Evolutionary conservation across 2,329 filamentous ascomycete genomes (phyloP).

Genomic region (Aquanectria penicillioides): DNA sequence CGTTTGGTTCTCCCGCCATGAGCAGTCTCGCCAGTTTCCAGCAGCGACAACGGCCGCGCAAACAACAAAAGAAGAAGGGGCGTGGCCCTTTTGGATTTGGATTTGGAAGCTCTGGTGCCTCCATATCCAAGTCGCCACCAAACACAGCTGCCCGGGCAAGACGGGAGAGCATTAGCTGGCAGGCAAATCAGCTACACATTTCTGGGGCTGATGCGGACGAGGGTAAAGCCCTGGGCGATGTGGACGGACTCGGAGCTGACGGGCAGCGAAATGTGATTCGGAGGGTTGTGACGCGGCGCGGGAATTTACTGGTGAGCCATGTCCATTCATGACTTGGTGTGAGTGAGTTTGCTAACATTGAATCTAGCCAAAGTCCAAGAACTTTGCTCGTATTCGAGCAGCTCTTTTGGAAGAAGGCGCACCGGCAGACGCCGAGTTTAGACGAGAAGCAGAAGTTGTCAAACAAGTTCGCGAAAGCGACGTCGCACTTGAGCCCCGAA

Average conservation of each 20-base stretch:
- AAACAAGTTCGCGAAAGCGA: constrained; percentile 94
- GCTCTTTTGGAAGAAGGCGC: constrained; percentile 88
- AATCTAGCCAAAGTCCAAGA: constrained; percentile 89
- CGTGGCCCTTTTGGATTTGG: constrained; percentile 61
- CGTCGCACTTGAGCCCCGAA: constrained; percentile 65
- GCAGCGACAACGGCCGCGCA: constrained; percentile 76
- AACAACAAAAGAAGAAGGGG: constrained; percentile 69
- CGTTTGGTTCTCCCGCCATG: constrained; percentile 76
- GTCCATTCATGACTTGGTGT: background rate
- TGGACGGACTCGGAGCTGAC: constrained; percentile 60
- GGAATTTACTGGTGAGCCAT: constrained; percentile 82
- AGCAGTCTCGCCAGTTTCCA: constrained; percentile 86
- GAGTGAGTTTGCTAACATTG: constrained; percentile 39
- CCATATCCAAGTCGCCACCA: constrained; percentile 80
- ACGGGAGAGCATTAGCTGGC: constrained; percentile 89
- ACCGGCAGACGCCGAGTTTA: constrained; percentile 87
- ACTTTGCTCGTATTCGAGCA: constrained; percentile 91
- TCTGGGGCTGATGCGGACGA: constrained; percentile 76
- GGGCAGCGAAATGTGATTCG: constrained; percentile 80
- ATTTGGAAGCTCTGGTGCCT: constrained; percentile 55
- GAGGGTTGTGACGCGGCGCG: constrained; percentile 83
- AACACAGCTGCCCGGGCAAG: constrained; percentile 63
- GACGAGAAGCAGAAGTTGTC: constrained; percentile 93
- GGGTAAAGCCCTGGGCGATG: constrained; percentile 73
- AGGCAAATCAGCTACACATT: constrained; percentile 88